These are phyloP conservation scores for Beta corolliflora DNA, from an alignment of 179 eudicot species.

Conservation along the genomic window DNA sequence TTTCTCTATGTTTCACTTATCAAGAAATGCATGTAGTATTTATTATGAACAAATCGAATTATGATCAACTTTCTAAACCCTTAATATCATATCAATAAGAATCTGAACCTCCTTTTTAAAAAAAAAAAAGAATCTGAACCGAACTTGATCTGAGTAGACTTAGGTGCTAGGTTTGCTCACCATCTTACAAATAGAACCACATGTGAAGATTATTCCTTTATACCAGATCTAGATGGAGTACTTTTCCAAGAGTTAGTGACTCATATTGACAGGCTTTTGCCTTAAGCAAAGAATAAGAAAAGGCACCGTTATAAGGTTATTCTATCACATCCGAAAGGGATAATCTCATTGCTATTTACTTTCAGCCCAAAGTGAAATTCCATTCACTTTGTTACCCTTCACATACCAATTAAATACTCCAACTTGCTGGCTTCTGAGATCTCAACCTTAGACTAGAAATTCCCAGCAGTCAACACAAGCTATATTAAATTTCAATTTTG, in stretches of 20 bases:
- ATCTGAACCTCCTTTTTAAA: background rate
- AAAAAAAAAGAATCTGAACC: background rate
- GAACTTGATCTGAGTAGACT: background rate
- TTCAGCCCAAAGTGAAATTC: background rate
- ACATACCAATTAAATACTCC: background rate
- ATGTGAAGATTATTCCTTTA: slow-evolving; percentile 14
- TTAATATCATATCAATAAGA: background rate
- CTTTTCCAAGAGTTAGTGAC: slow-evolving; percentile 22
- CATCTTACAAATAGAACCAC: slow-evolving; percentile 13
- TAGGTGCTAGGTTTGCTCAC: background rate
- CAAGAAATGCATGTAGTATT: too few species aligned
- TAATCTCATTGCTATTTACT: background rate
- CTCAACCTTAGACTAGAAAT: background rate
- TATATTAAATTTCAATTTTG: background rate
- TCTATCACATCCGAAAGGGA: slow-evolving; percentile 9
- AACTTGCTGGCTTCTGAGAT: background rate
- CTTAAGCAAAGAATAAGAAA: slow-evolving; percentile 39
- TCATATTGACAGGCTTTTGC: slow-evolving; percentile 30
- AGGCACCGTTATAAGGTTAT: background rate
- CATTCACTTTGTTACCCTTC: slow-evolving; percentile 10
- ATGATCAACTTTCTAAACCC: too few species aligned
- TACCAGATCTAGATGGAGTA: slow-evolving; percentile 18
- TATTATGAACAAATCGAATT: too few species aligned
- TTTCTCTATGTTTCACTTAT: too few species aligned
- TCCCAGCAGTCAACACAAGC: background rate